Evolutionary conservation across 352 stramenopile species (phyloP).

Genomic region (Globisporangium megalacanthum): DNA sequence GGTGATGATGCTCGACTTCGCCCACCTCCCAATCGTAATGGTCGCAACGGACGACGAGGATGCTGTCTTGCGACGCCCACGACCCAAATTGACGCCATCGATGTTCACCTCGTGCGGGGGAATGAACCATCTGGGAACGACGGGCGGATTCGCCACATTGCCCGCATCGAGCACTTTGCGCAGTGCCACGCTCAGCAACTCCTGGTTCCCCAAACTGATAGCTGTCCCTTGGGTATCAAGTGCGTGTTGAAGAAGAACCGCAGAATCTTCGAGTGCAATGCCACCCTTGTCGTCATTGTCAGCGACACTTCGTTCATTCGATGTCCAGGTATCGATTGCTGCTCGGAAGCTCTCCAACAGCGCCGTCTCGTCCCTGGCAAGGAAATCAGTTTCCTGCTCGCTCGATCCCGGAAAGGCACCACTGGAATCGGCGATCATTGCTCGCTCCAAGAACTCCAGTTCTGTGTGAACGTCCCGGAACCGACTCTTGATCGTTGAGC

Average conservation of each 20-base stretch:
- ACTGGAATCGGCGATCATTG: no score
- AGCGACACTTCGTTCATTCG: background rate
- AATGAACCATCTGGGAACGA: slow-evolving; percentile 39
- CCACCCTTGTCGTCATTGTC: no score
- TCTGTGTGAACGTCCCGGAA: slow-evolving; percentile 3
- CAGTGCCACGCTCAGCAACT: background rate
- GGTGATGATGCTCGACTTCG: slow-evolving; percentile 22
- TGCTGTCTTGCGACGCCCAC: no score
- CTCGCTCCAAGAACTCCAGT: background rate
- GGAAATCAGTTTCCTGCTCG: no score
- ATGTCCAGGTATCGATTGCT: no score
- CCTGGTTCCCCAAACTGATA: background rate
- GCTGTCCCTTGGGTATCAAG: background rate
- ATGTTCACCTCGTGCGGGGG: slow-evolving; percentile 81
- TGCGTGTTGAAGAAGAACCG: background rate
- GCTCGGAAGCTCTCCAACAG: no score
- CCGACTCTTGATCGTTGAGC: background rate
- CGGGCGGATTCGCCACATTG: background rate
- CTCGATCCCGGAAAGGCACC: no score
- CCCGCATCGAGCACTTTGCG: background rate
- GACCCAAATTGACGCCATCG: no score
- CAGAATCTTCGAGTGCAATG: background rate
- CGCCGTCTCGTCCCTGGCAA: no score
- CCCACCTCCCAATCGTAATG: slow-evolving; percentile 20
- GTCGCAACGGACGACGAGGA: no score